Evolutionary conservation across 2,329 filamentous ascomycete species (phyloP).

Genomic region (Aspergillus sp.): DNA sequence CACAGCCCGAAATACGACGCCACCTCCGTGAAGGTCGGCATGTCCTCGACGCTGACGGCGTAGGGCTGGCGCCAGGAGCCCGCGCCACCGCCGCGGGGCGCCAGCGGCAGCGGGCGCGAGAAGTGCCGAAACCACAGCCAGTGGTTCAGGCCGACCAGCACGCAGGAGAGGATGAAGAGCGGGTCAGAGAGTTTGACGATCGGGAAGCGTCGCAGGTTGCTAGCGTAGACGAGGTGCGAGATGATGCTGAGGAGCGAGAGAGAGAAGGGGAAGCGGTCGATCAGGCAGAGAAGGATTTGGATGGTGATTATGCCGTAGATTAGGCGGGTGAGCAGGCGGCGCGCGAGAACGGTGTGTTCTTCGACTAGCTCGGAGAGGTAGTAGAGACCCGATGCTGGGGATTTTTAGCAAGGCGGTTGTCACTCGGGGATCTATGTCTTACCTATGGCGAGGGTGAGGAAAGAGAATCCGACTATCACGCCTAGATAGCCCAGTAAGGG

Average conservation of each 20-base stretch:
- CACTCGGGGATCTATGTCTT: slow-evolving; percentile 2
- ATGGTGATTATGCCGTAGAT: slow-evolving; percentile 78
- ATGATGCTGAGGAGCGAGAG: slow-evolving; percentile 72
- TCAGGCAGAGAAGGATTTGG: slow-evolving; percentile 69
- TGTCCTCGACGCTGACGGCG: slow-evolving; percentile 41
- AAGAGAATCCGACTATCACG: slow-evolving; percentile 82
- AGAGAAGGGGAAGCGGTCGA: slow-evolving; percentile 82
- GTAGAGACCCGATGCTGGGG: slow-evolving; percentile 86
- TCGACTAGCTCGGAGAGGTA: slow-evolving; percentile 98
- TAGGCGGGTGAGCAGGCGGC: slow-evolving; percentile 76
- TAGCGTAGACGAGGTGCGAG: slow-evolving; percentile 81
- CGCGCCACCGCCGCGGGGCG: slow-evolving; percentile 18
- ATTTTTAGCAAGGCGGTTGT: no score
- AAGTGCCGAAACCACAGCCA: slow-evolving; percentile 97
- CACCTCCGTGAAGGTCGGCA: slow-evolving; percentile 89
- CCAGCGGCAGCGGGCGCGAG: slow-evolving; percentile 57
- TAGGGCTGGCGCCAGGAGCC: slow-evolving; percentile 37
- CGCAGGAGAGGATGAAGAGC: slow-evolving; percentile 79
- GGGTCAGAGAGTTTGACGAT: slow-evolving; percentile 85
- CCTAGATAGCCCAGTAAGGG: slow-evolving; percentile 88
- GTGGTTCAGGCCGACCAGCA: slow-evolving; percentile 83
- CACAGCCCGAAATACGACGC: slow-evolving; percentile 94
- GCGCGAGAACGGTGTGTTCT: slow-evolving; percentile 91
- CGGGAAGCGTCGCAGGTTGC: slow-evolving; percentile 74
- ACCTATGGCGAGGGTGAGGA: slow-evolving; percentile 92